Evolutionary conservation across 2,329 filamentous ascomycete genomes (phyloP).

Genomic region (Claviceps citrina): DNA sequence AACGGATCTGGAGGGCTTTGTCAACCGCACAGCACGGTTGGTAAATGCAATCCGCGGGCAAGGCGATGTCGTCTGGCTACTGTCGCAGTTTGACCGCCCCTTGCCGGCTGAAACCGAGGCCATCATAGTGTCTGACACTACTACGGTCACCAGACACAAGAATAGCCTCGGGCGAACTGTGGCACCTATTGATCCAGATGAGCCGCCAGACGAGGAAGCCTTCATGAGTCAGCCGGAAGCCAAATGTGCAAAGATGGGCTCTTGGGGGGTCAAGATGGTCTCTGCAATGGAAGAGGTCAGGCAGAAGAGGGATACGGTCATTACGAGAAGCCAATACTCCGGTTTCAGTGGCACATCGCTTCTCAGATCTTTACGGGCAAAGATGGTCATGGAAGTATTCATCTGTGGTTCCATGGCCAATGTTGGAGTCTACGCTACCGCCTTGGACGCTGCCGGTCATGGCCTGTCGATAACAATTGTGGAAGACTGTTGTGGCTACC

Average conservation of each 20-base stretch:
- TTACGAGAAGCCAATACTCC: conserved; percentile 71
- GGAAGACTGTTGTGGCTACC: conserved; percentile 77
- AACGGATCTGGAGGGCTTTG: conserved; percentile 44
- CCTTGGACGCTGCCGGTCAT: conserved; percentile 75
- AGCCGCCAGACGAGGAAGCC: conserved; percentile 23
- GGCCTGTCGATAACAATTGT: conserved; percentile 77
- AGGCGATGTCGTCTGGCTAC: conserved; percentile 68
- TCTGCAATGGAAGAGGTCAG: conserved; percentile 25
- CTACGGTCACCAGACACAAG: conserved; percentile 7
- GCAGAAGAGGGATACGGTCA: conserved; percentile 33
- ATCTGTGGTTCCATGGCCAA: conserved; percentile 80
- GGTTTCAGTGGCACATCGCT: conserved; percentile 65
- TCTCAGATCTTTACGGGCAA: conserved; percentile 63
- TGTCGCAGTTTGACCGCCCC: conserved; percentile 53
- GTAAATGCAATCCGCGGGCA: conserved; percentile 58
- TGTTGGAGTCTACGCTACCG: conserved; percentile 78
- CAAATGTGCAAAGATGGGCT: conserved; percentile 28
- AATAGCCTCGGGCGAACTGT: conserved; percentile 7
- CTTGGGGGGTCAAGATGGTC: conserved; percentile 31
- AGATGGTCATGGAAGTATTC: conserved; percentile 76
- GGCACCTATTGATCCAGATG: neutral
- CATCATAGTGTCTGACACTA: conserved; percentile 29
- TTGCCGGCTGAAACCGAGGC: conserved; percentile 40
- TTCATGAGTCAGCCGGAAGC: conserved; percentile 30
- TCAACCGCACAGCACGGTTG: conserved; percentile 51